Evolutionary conservation across 202 grass and related monocot species (phyloP).

Genomic region (Miscanthus sacchariflorus): DNA sequence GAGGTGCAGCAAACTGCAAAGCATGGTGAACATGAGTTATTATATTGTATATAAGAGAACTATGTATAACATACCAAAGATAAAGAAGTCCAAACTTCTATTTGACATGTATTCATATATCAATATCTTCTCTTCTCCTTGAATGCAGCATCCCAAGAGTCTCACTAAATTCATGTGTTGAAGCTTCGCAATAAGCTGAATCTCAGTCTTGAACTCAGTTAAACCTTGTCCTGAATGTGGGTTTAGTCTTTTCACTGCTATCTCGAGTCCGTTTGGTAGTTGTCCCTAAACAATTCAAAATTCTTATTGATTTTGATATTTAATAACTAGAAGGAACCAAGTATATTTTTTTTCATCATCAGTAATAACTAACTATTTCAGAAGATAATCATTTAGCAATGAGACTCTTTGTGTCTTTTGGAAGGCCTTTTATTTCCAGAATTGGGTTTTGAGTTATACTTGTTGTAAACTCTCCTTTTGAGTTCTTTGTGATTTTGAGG

Average conservation of each 20-base stretch:
- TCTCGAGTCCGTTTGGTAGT: conserved; percentile 47
- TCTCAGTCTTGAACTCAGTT: conserved; percentile 67
- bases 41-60: not conserved
- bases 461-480: too few relatives aligned
- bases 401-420: too few relatives aligned
- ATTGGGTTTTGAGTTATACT: too few relatives aligned
- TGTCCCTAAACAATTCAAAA: conserved; percentile 41
- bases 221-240: conserved; percentile 51
- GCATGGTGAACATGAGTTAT: too few relatives aligned
- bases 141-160: conserved; percentile 56
- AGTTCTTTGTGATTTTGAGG: too few relatives aligned
- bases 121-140: conserved; percentile 57
- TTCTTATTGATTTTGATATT: too few relatives aligned
- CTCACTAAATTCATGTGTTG: conserved; percentile 65
- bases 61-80: conserved; percentile 51
- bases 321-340: too few relatives aligned
- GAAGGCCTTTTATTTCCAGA: too few relatives aligned
- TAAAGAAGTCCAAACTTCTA: conserved; percentile 61
- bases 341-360: too few relatives aligned
- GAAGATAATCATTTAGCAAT: too few relatives aligned
- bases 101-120: conserved; percentile 62
- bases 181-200: conserved; percentile 61
- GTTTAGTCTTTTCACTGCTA: conserved; percentile 53
- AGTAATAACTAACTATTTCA: too few relatives aligned
- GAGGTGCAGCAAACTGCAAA: too few relatives aligned